Evolutionary conservation across 805 yeast species (phyloP).

Genomic region (Metschnikowia continentalis): DNA sequence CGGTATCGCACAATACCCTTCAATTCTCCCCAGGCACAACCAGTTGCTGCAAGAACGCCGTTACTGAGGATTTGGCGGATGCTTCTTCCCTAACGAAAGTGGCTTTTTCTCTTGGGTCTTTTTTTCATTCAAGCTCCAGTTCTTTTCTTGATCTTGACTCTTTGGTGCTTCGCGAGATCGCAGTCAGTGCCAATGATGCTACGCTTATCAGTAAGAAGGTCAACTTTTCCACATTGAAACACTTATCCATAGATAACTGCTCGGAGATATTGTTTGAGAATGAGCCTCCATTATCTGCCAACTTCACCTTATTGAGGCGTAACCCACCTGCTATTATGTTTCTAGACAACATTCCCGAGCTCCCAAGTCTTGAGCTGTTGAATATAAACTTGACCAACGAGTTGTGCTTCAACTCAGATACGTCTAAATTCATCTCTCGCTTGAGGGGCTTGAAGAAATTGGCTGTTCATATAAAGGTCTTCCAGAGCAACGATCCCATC

Average conservation of each 20-base stretch:
- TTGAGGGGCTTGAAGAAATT: conserved; percentile 5
- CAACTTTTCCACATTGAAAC: conserved; percentile 3
- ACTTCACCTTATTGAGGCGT: conserved; percentile 8
- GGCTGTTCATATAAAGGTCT: conserved; percentile 11
- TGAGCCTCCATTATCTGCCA: background rate
- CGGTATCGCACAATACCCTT: background rate
- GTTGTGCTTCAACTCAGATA: conserved; percentile 10
- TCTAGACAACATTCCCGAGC: conserved; percentile 8
- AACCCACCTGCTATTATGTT: conserved; percentile 13
- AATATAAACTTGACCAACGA: conserved; percentile 12
- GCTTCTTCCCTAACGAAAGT: background rate
- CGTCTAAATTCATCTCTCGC: conserved; percentile 6
- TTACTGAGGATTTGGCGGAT: conserved; percentile 5
- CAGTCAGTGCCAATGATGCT: conserved; percentile 12
- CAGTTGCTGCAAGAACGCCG: conserved; percentile 9
- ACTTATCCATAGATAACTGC: conserved; percentile 14
- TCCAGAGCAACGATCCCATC: conserved; percentile 4
- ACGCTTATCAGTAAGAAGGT: conserved; percentile 3
- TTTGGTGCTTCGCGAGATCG: conserved; percentile 8
- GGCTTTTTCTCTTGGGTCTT: conserved; percentile 1
- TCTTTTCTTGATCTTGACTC: conserved; percentile 6
- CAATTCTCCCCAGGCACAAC: conserved; percentile 6
- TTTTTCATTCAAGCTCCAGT: background rate
- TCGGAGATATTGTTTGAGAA: conserved; percentile 5
- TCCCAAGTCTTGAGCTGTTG: conserved; percentile 9